Conservation (phyloP, 2,329 filamentous ascomycete genomes). For the Epichloe glyceriae region DNA sequence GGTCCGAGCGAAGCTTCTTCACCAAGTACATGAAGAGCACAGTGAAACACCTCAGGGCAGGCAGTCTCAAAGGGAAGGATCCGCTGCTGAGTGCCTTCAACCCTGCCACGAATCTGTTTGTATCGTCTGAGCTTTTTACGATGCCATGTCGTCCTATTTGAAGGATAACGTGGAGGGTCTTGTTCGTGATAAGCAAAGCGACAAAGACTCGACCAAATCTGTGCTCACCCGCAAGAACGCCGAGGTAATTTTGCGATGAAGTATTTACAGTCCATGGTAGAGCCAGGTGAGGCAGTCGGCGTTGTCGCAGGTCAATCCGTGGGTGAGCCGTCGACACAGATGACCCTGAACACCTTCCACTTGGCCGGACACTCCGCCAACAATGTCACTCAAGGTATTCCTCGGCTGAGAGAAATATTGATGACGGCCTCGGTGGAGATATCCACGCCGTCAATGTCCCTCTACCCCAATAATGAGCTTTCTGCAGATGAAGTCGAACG, state of each 20-base stretch:
- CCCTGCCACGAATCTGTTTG: conserved; percentile 67
- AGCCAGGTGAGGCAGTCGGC: conserved; percentile 91
- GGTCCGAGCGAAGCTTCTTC: conserved; percentile 43
- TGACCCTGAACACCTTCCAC: conserved; percentile 99
- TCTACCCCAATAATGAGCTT: conserved; percentile 63
- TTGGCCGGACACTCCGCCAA: conserved; percentile 96
- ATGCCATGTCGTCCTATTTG: conserved; percentile 60
- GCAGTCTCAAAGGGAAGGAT: conserved; percentile 49
- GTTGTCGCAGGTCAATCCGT: conserved; percentile 95
- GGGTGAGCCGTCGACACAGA: conserved; percentile 94
- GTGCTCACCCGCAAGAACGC: conserved; percentile 56
- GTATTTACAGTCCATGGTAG: conserved; percentile 81
- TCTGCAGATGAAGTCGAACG: conserved; percentile 54
- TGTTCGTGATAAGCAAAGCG: conserved; percentile 30
- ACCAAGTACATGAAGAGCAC: conserved; percentile 73
- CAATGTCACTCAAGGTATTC: conserved; percentile 98
- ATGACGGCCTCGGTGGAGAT: conserved; percentile 92
- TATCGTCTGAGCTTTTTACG: conserved; percentile 76
- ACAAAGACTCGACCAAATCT: conserved; percentile 23
- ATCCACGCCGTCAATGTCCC: conserved; percentile 80
- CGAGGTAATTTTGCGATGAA: conserved; percentile 81
- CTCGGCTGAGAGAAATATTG: conserved; percentile 88
- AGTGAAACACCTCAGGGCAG: conserved; percentile 54
- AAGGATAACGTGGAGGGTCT: conserved; percentile 59
- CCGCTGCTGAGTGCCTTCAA: conserved; percentile 62